These are phyloP conservation scores for Lactarius quietus DNA, from an alignment of 768 basidiomycete species.

Conservation along the genomic window DNA sequence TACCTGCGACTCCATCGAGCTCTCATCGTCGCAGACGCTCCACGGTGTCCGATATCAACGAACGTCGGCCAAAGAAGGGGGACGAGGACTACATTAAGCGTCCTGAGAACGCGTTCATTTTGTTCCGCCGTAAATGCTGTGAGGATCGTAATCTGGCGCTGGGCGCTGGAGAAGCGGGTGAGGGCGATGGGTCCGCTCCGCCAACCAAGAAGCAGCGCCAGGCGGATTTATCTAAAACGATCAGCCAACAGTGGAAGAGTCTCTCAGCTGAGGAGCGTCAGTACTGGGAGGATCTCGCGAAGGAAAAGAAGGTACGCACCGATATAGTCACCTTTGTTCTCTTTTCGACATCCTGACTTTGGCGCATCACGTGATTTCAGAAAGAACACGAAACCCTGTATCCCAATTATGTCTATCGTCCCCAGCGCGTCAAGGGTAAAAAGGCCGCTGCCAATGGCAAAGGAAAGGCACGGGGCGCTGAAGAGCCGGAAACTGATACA, in stretches of 20 bases:
- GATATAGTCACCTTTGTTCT: constrained; percentile 29
- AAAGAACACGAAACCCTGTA: constrained; percentile 73
- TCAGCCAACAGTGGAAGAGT: constrained; percentile 77
- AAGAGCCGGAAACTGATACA: constrained; percentile 23
- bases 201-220: constrained; percentile 70
- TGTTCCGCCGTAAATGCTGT: constrained; percentile 77
- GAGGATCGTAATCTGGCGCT: constrained; percentile 60
- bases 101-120: constrained; percentile 81
- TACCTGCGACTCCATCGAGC: constrained; percentile 23
- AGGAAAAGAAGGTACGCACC: constrained; percentile 75
- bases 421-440: constrained; percentile 59
- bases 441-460: constrained; percentile 49
- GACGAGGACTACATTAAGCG: constrained; percentile 83
- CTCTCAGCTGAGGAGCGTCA: constrained; percentile 61
- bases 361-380: constrained; percentile 68
- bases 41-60: constrained; percentile 35
- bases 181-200: constrained; percentile 20
- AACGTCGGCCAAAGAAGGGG: constrained; percentile 52
- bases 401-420: constrained; percentile 76
- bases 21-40: constrained; percentile 36
- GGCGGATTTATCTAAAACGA: constrained; percentile 77
- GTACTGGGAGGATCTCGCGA: constrained; percentile 73
- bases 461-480: constrained; percentile 45
- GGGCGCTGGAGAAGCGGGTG: constrained; percentile 37
- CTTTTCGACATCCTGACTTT: constrained; percentile 16